Evolutionary conservation across 2,329 filamentous ascomycete species (phyloP), one percentile per base, ranked within the genome.

Genomic region (Ceratocystiopsis brevicomis): DNA sequence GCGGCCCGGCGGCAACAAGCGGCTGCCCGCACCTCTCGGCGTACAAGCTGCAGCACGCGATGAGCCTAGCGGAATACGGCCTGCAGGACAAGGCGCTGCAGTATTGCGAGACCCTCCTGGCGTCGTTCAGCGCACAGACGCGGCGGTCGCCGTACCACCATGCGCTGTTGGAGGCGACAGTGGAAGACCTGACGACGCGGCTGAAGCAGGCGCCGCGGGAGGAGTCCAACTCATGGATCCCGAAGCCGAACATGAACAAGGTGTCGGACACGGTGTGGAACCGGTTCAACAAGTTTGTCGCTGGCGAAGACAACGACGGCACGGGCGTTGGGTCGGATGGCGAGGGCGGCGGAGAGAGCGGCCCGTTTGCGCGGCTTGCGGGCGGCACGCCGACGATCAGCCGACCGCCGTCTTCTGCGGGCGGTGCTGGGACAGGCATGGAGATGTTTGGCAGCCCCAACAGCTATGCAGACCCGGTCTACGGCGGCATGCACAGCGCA

Each of bases 241-340:
- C 85, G 1, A 94, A 90, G 59, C 86, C 88, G 8, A 95, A 77
- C 58, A 92, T 96, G 73, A 87, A 92, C 59, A 94, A 92, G 60
- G 85, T 96, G 0, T 90, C 87, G 2, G 86, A 81, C 48, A 85
- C 81, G 33, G 76, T 96, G 56, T 87, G 85, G 72, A 86, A 78
- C 50, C 85, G 81, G 46, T 95, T 99, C 62, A 96, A 87, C 61
- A 95, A 86, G 54, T 98, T 98, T 55, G 86, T 98, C 47, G 78
- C 82, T 42, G 92, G 90, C 14, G 88, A 95, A 47, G 88, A 96
- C 44, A 74, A 73, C 42, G 81, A 85, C 42, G 67, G 68, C 33
- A 67, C 67, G 11, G 74, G 71, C 1, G 69, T 69, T 43, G 32
- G 66, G 10, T 66, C 73, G 13, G 65, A 65, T 6, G 69, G 68